Evolutionary conservation across 352 stramenopile species (phyloP), one percentile per base, ranked within the genome.

Genomic region (Globisporangium solare): DNA sequence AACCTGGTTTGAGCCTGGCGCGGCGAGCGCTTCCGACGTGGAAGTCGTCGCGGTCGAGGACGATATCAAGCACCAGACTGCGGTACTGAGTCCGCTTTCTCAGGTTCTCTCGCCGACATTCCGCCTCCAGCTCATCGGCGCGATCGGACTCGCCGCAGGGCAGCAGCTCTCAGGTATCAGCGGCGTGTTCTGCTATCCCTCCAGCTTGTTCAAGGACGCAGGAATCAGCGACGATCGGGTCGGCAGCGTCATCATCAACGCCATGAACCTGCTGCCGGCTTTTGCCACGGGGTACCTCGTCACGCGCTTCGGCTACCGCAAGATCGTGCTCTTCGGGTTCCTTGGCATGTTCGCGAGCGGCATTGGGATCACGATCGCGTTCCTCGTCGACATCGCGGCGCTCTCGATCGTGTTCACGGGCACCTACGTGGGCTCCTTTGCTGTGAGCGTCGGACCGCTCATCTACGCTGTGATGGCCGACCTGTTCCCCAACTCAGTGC

Each of bases 111-210:
- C 43, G 2, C 54, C 27, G 0, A 41, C 47, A 3, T 74, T 73
- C 53, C 56, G 56, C 2, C 63, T 67, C 6, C 76, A 88, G 52
- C 53, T 84, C 2, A 50, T 87, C 6, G 61, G 79, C 14, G 75
- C 75, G 0, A 73, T 83, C 45, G 70, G 64, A 5, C 59, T 88
- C 31, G 66, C 67, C 5, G 57, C 62, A 12, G 58, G 69, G 0
- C 72, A 84, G 51, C 79, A 88, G 48, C 69, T 89, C 41, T 81
- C 73, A 1, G 79, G 76, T 27, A 71, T 90, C 66, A 90, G 85
- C 50, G 80, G 74, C 35, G 72, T 88, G 12, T 88, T 87, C 58
- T 79, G 85, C 53, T 90, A 90, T 60, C 88, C 80, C 22, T 85
- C 73, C 17, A 61, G 61, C 8, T 65, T 88, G 17, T 90, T 88